Percentiles rank a stretch among this genome's conserved stretches.
Conservation (phyloP, 2,329 filamentous ascomycete genomes). For the Ophioceras dolichostomum region DNA sequence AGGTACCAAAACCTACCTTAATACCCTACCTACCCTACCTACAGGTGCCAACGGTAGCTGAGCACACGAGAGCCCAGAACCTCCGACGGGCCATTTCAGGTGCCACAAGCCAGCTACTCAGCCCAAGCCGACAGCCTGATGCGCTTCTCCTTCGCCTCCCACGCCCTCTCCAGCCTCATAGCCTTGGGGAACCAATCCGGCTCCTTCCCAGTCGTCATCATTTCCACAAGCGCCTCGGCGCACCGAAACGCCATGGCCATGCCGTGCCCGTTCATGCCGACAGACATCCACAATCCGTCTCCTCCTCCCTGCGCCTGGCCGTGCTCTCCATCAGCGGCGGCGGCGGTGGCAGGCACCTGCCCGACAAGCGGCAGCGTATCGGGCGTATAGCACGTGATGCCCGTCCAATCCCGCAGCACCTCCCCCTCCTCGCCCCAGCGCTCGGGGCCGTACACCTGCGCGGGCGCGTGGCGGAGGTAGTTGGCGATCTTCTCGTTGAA, state of each 20-base stretch:
- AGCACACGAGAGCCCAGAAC: background rate
- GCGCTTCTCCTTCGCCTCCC: background rate
- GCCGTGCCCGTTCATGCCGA: conserved; percentile 53
- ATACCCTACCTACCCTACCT: too few species aligned
- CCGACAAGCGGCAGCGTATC: conserved; percentile 43
- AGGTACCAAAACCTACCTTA: background rate
- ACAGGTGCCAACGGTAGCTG: too few species aligned
- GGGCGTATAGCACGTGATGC: conserved; percentile 43
- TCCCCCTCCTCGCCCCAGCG: conserved; percentile 31
- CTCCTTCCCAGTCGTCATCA: conserved; percentile 25
- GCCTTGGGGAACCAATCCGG: conserved; percentile 1
- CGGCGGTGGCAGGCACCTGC: conserved; percentile 26
- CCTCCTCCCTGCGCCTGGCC: too few species aligned
- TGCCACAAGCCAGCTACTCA: background rate
- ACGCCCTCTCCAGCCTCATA: conserved; percentile 1
- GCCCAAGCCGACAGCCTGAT: background rate
- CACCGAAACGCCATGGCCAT: conserved; percentile 53
- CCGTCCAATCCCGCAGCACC: conserved; percentile 30
- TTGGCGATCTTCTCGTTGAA: conserved; percentile 36
- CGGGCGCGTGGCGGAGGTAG: conserved; percentile 29
- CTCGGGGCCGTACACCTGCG: conserved; percentile 36
- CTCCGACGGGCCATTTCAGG: background rate
- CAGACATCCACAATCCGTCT: conserved; percentile 38
- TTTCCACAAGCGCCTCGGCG: conserved; percentile 41
- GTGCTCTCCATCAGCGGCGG: conserved; percentile 23